These are phyloP conservation scores for Echium plantagineum DNA, from an alignment of 257 asterid species.

Conservation along the genomic window DNA sequence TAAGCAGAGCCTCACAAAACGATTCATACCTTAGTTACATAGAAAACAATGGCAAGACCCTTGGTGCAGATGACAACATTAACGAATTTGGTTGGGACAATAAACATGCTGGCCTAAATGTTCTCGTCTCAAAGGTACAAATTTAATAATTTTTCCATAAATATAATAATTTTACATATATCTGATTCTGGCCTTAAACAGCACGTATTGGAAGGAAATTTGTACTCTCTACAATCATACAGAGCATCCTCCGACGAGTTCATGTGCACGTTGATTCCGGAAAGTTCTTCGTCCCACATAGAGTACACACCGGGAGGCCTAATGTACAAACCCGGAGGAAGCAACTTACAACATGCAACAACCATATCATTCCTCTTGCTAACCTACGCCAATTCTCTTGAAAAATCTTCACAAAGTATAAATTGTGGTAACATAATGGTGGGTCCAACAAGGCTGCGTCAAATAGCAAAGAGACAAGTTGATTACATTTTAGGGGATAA, in stretches of 20 bases:
- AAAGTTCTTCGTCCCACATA: constrained; percentile 64
- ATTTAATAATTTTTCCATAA: too few relatives aligned
- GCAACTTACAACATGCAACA: constrained; percentile 91
- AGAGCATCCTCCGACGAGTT: constrained; percentile 89
- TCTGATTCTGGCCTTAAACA: constrained; percentile 11
- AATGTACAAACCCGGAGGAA: constrained; percentile 81
- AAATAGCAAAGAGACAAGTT: constrained; percentile 60
- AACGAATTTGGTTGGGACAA: constrained; percentile 99
- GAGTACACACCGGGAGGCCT: constrained; percentile 82
- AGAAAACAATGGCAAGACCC: constrained; percentile 65
- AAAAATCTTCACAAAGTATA: constrained; percentile 43
- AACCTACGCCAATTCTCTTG: constrained; percentile 68
- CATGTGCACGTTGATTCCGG: constrained; percentile 85
- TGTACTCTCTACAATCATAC: constrained; percentile 58
- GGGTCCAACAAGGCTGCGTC: constrained; percentile 45
- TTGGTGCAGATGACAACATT: constrained; percentile 80
- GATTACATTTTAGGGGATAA: constrained; percentile 86
- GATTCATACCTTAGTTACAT: constrained; percentile 66
- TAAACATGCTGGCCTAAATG: constrained; percentile 90
- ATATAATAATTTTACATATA: too few relatives aligned
- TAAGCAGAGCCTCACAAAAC: constrained; percentile 63
- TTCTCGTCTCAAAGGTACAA: constrained; percentile 72
- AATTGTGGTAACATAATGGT: constrained; percentile 51
- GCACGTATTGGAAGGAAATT: constrained; percentile 65
- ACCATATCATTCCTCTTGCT: constrained; percentile 68